Evolutionary conservation across 495 filamentous ascomycete genomes (phyloP).

Genomic region (Xylaria venustula): DNA sequence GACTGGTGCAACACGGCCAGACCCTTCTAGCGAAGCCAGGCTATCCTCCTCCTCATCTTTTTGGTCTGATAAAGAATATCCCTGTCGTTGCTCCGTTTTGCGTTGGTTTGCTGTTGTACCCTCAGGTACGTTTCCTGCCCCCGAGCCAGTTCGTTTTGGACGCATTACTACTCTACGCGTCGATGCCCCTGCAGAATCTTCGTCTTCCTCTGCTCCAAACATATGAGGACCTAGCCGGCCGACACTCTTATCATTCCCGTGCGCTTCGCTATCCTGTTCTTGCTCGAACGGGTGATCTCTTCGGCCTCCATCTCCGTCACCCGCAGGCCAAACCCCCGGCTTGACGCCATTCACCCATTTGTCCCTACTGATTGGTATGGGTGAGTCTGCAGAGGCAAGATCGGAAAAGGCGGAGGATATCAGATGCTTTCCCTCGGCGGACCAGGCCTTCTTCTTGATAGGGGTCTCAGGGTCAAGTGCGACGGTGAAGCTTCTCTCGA

Average conservation of each 20-base stretch:
- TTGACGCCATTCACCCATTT: constrained; percentile 6
- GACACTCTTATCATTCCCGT: too few relatives aligned
- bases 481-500: constrained; percentile 71
- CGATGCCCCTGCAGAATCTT: neutral
- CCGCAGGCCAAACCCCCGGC: constrained; percentile 2
- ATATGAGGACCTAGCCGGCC: too few relatives aligned
- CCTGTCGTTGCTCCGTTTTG: neutral
- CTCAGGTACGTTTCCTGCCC: neutral
- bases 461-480: constrained; percentile 66
- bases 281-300: too few relatives aligned
- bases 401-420: constrained; percentile 24
- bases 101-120: neutral
- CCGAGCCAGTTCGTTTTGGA: neutral
- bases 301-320: neutral
- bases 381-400: constrained; percentile 15
- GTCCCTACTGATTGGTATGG: constrained; percentile 15
- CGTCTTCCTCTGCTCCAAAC: neutral
- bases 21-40: constrained; percentile 9
- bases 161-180: neutral
- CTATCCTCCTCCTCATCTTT: neutral
- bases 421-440: constrained; percentile 52
- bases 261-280: too few relatives aligned
- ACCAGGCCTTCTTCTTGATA: constrained; percentile 67
- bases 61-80: neutral
- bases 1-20: constrained; percentile 10